Conservation (phyloP, 2,329 filamentous ascomycete genomes). For the Paracorniculantispora psalliotae region DNA sequence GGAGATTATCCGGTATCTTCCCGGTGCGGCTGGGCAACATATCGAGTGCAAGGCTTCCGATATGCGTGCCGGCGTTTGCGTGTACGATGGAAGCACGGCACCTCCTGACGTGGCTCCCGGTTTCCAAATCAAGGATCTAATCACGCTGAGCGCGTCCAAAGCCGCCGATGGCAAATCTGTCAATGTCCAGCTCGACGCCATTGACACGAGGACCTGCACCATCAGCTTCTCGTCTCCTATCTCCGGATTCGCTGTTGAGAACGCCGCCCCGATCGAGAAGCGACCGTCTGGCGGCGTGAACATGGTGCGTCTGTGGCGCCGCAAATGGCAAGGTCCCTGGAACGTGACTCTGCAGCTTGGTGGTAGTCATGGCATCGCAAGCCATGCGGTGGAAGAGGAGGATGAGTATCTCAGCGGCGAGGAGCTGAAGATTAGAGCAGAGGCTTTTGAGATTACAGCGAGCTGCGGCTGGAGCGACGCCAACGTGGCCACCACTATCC, state of each 20-base stretch:
- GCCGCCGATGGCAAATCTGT: slow-evolving; percentile 42
- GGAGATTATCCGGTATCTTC: slow-evolving; percentile 62
- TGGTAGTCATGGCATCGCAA: slow-evolving; percentile 10
- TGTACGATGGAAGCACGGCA: slow-evolving; percentile 59
- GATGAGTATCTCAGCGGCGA: background rate
- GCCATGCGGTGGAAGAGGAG: background rate
- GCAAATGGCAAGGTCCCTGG: slow-evolving; percentile 75
- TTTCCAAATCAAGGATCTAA: slow-evolving; percentile 47
- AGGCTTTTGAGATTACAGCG: slow-evolving; percentile 55
- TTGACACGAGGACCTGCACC: slow-evolving; percentile 74
- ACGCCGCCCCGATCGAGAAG: slow-evolving; percentile 52
- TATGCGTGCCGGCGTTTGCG: slow-evolving; percentile 47
- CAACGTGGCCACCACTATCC: slow-evolving; percentile 66
- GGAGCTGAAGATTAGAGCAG: slow-evolving; percentile 13
- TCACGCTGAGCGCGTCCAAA: slow-evolving; percentile 49
- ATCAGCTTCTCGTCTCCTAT: slow-evolving; percentile 68
- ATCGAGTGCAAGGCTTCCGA: slow-evolving; percentile 55
- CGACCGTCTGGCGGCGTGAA: slow-evolving; percentile 59
- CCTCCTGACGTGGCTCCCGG: slow-evolving; percentile 56
- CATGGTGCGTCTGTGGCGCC: slow-evolving; percentile 74
- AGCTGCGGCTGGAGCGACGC: slow-evolving; percentile 85
- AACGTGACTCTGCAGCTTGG: slow-evolving; percentile 43
- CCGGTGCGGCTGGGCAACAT: slow-evolving; percentile 61
- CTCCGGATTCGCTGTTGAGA: slow-evolving; percentile 57
- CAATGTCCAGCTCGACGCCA: slow-evolving; percentile 60